These are phyloP conservation scores for Polytrichum formosum DNA, from an alignment of 225 moss, liverwort and hornwort genomes.

Conservation along the genomic window DNA sequence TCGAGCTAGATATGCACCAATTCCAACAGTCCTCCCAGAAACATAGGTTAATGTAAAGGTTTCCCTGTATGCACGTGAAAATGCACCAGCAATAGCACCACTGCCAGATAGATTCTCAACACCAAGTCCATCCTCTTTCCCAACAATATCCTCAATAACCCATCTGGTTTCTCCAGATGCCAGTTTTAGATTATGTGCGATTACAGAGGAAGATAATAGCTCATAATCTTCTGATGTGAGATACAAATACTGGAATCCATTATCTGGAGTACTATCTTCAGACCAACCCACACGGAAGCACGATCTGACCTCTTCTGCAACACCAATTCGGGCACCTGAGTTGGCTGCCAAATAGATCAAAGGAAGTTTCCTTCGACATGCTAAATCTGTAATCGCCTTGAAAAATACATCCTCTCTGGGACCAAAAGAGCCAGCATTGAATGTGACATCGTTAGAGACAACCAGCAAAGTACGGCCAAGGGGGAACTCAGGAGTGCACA, in stretches of 20 bases:
- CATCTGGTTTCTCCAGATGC: constrained; percentile 62
- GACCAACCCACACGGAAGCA: constrained; percentile 86
- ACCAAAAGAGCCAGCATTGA: constrained; percentile 90
- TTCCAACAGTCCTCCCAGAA: constrained; percentile 84
- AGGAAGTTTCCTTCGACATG: constrained; percentile 71
- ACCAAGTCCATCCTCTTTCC: constrained; percentile 83
- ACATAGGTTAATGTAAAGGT: constrained; percentile 95
- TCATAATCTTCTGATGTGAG: constrained; percentile 58
- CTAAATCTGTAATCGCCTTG: constrained; percentile 79
- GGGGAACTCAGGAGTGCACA: constrained; percentile 77
- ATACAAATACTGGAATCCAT: constrained; percentile 90
- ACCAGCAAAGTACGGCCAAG: constrained; percentile 61
- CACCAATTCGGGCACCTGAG: constrained; percentile 89
- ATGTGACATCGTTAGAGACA: constrained; percentile 86
- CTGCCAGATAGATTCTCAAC: constrained; percentile 96
- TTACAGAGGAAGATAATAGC: constrained; percentile 46
- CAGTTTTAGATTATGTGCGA: constrained; percentile 53
- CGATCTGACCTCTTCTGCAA: constrained; percentile 81
- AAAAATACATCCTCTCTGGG: constrained; percentile 79
- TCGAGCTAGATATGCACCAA: constrained; percentile 90
- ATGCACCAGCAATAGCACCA: constrained; percentile 90
- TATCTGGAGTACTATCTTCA: constrained; percentile 68
- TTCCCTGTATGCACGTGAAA: constrained; percentile 75
- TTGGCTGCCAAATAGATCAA: constrained; percentile 91
- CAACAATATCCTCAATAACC: constrained; percentile 79